Evolutionary conservation across 495 filamentous ascomycete species (phyloP), one percentile per base, ranked within the genome.

Genomic region (Tuber microsphaerosporum): DNA sequence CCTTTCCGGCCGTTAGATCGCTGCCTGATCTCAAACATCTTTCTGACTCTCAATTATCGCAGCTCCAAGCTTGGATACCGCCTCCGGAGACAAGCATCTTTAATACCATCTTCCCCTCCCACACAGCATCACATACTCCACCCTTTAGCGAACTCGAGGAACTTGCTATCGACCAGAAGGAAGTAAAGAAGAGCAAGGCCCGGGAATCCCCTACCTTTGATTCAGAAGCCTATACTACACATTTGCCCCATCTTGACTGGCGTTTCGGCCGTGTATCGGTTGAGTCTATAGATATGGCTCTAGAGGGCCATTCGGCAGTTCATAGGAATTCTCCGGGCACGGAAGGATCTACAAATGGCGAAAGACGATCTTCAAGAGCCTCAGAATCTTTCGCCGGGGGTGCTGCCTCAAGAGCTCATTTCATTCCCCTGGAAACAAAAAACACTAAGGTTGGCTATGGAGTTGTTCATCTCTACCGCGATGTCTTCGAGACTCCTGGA

Each of bases 391-490:
- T 79, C 16, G 45, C 70, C 14, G 73, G 79, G 20, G 79, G 82
- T 39, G 77, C 74, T 75, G 77, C 81, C 43, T 88, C 89, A 74
- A 97, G 93, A 84, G 95, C 92, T 56, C 88, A 88, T 77, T 97
- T 91, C 80, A 85, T 94, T 37, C 91, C 92, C 4, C 85, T 93
- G 0, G 90, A 92, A 76, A 87, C 89, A 41, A 90, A 92, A 83
- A 89, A 91, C 76, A 91, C 92, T 26, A 92, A 97, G 75, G 87
- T 94, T 43, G 92, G 94, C 17, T 97, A 92, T 90, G 95, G 95
- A 1, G 89, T 98, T 39, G 94, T 99, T 22, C 95, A 97, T 84
- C 86, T 99, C 8, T 99, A 97, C 79, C 88, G 94, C 2, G 95
- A 99, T 84, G 88, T 87, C 8, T 88, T 92, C 73, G 92, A 94